A percentile compares a stretch with the other conserved stretches of the same genome.
phyloP scores from a whole-genome alignment of 2,329 filamentous ascomycete genomes.

The Ampelomyces quisqualis region DNA sequence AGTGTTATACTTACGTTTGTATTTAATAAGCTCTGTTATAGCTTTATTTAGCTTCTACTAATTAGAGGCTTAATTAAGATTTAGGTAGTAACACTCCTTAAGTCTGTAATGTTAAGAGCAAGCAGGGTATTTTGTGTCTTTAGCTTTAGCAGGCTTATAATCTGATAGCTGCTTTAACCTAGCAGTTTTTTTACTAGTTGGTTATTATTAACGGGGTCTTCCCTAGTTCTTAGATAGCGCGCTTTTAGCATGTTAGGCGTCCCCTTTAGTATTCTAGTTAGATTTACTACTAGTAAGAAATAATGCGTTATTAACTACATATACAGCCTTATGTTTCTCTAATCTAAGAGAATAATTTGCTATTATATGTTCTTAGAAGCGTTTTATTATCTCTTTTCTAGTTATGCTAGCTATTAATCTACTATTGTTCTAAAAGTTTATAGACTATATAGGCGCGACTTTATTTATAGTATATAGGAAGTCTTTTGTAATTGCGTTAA shows the following conservation, averaged over 20 bases:
- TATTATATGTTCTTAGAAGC: slow-evolving; percentile 1
- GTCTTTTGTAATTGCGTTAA: neutral
- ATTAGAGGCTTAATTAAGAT: neutral
- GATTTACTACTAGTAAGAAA: neutral
- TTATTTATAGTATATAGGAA: neutral
- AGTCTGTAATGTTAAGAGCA: neutral
- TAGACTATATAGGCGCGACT: neutral
- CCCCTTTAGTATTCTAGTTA: neutral
- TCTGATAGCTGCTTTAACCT: neutral
- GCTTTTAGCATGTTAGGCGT: neutral
- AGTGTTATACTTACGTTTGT: neutral
- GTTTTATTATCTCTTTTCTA: neutral
- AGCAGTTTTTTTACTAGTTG: neutral
- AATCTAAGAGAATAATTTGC: neutral
- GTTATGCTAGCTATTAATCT: neutral
- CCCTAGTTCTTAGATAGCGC: neutral
- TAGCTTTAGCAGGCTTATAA: neutral
- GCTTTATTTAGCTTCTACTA: neutral
- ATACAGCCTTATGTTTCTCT: neutral
- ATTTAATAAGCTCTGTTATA: neutral
- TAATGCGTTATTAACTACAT: neutral
- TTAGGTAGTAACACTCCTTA: neutral
- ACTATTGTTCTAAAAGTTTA: neutral
- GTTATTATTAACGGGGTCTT: neutral
- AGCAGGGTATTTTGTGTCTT: neutral